These are phyloP conservation scores for Didymella pomorum DNA, from an alignment of 2,329 filamentous ascomycete genomes.

Conservation along the genomic window DNA sequence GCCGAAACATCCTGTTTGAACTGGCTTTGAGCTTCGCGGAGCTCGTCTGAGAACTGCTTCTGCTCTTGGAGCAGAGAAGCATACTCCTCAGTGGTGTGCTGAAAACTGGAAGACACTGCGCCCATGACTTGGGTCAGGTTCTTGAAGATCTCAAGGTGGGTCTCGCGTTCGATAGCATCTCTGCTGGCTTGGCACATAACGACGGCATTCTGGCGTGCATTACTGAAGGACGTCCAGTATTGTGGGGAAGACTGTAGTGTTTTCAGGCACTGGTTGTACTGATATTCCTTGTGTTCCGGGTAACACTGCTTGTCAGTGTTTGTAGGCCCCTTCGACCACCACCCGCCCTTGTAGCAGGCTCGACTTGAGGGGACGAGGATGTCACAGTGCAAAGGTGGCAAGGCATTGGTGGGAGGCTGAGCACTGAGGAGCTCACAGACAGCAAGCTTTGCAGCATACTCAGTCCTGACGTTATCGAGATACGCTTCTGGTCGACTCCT, in stretches of 20 bases:
- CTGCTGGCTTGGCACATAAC: constrained; percentile 69
- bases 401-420: constrained; percentile 45
- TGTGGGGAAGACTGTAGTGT: constrained; percentile 63
- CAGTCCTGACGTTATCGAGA: constrained; percentile 57
- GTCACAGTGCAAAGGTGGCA: constrained; percentile 61
- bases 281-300: constrained; percentile 38
- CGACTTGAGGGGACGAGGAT: constrained; percentile 56
- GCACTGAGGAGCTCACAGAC: constrained; percentile 68
- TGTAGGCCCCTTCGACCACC: constrained; percentile 30
- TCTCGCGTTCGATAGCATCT: constrained; percentile 64
- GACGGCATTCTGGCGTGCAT: constrained; percentile 67
- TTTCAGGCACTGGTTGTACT: constrained; percentile 61
- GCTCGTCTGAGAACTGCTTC: constrained; percentile 32
- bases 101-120: constrained; percentile 33
- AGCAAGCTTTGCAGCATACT: constrained; percentile 69
- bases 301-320: constrained; percentile 45
- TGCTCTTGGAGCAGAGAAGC: constrained; percentile 35
- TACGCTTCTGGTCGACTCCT: constrained; percentile 38
- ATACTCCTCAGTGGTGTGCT: constrained; percentile 35
- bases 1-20: constrained; percentile 29
- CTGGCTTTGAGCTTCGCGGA: constrained; percentile 30
- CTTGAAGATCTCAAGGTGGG: constrained; percentile 45
- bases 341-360: constrained; percentile 38
- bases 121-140: constrained; percentile 41
- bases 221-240: constrained; percentile 71